Percentiles rank a stretch among this genome's conserved stretches.
These are phyloP conservation scores for Kentomonas sorsogonicus DNA, from an alignment of 208 protist species.

Conservation along the genomic window DNA sequence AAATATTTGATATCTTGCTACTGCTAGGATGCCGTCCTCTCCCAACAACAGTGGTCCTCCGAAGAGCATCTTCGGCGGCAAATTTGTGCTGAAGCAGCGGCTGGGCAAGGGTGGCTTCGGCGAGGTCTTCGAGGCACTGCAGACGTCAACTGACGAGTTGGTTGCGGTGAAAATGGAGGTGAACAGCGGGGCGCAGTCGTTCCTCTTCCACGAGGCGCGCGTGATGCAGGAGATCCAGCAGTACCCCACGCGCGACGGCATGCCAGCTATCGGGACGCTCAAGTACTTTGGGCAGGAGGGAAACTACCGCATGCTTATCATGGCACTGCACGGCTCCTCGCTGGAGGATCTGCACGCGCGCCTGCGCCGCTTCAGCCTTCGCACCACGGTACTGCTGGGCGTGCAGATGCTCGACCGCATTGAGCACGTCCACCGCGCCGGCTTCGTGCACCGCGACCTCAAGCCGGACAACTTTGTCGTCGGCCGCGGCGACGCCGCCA, in stretches of 20 bases:
- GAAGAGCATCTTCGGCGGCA: slow-evolving; percentile 60
- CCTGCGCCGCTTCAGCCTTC: slow-evolving; percentile 92
- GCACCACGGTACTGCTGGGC: slow-evolving; percentile 98
- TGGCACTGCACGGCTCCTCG: slow-evolving; percentile 96
- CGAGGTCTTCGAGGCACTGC: slow-evolving; percentile 92
- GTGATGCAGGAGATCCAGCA: slow-evolving; percentile 87
- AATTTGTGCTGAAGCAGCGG: slow-evolving; percentile 47
- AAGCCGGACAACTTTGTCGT: slow-evolving; percentile 99
- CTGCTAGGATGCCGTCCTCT: slow-evolving; percentile 19
- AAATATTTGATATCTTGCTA: not conserved
- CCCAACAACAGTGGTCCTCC: too few relatives aligned
- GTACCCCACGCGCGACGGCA: slow-evolving; percentile 31
- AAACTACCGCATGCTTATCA: slow-evolving; percentile 98
- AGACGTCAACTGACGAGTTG: slow-evolving; percentile 49
- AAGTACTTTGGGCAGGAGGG: slow-evolving; percentile 96
- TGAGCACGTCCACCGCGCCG: slow-evolving; percentile 96
- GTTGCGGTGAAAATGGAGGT: slow-evolving; percentile 80
- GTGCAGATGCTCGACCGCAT: slow-evolving; percentile 97
- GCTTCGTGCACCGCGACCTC: slow-evolving; percentile 97
- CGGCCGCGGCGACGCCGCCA: slow-evolving; percentile 83
- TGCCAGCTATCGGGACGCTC: slow-evolving; percentile 92
- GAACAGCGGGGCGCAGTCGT: slow-evolving; percentile 85
- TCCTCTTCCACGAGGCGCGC: slow-evolving; percentile 97
- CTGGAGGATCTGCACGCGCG: slow-evolving; percentile 92
- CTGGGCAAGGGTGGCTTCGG: slow-evolving; percentile 98